These are phyloP conservation scores for Juncus effusus DNA, from an alignment of 176 grass and related monocot species.

Conservation along the genomic window DNA sequence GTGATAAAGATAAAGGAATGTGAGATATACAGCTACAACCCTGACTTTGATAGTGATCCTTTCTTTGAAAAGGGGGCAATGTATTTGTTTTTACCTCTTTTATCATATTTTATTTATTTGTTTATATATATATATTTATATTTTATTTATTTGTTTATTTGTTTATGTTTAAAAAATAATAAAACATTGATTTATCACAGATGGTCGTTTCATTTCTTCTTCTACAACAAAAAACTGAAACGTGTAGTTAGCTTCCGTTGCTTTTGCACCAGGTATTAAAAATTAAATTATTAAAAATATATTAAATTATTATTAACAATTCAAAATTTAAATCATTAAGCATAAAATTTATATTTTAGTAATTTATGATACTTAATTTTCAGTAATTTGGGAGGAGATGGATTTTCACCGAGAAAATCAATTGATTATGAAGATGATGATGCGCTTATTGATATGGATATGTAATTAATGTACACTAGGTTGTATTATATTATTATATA, in stretches of 20 bases:
- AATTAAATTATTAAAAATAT: background rate
- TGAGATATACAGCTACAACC: conserved; percentile 94
- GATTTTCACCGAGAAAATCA: conserved; percentile 35
- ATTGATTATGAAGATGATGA: conserved; percentile 65
- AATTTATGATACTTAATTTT: background rate
- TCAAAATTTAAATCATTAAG: background rate
- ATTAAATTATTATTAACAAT: background rate
- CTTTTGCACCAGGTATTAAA: conserved; percentile 54
- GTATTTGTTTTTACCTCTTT: conserved; percentile 41
- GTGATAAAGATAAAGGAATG: conserved; percentile 84
- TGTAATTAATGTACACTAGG: conserved; percentile 45
- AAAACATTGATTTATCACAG: conserved; percentile 29
- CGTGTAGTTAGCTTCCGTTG: conserved; percentile 90
- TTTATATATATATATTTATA: too few species aligned
- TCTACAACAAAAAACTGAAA: conserved; percentile 96
- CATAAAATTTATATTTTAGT: background rate
- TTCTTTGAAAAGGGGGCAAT: conserved; percentile 80
- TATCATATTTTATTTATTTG: background rate
- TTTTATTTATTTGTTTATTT: too few species aligned
- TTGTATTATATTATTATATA: background rate
- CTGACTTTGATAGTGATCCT: conserved; percentile 74
- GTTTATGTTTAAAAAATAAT: too few species aligned
- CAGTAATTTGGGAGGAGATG: conserved; percentile 69
- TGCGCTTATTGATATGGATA: conserved; percentile 79
- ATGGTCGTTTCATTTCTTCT: conserved; percentile 90